A percentile compares a stretch with the other conserved stretches of the same genome.
Evolutionary conservation across 306 rosid species (phyloP).

Genomic region (Cucumis cinereus): DNA sequence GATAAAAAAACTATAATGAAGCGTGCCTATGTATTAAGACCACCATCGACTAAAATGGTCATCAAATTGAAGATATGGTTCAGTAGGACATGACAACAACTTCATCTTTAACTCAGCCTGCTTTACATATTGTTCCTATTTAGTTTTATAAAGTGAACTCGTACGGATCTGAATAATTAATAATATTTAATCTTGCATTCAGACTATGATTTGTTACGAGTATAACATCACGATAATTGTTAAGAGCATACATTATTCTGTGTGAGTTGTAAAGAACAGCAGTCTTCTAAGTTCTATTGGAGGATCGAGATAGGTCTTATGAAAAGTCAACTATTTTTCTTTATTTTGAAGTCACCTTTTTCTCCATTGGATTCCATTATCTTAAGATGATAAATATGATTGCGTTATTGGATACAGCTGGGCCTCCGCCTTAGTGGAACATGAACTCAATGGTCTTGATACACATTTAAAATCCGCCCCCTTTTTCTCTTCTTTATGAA

Average conservation of each 20-base stretch:
- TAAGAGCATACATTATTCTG: background rate
- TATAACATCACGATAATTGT: background rate
- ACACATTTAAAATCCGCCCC: background rate
- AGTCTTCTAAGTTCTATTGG: background rate
- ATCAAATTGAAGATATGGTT: background rate
- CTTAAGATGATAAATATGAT: background rate
- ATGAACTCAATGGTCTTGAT: background rate
- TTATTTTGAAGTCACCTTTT: background rate
- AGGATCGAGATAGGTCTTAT: background rate
- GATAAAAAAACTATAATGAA: slow-evolving; percentile 4
- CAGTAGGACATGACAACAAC: background rate
- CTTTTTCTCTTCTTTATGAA: background rate
- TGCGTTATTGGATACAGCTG: slow-evolving; percentile 7
- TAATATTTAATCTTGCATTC: background rate
- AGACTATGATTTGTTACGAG: background rate
- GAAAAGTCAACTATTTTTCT: background rate
- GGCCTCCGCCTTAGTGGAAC: background rate
- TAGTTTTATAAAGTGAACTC: background rate
- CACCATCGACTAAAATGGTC: background rate
- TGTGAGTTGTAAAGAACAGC: background rate
- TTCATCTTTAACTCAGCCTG: background rate
- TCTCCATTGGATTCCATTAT: slow-evolving; percentile 6
- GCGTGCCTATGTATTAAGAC: background rate
- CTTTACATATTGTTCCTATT: background rate
- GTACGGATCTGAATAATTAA: background rate